phyloP scores from a whole-genome alignment of 352 stramenopile species.

The Plasmopara halstedii region DNA sequence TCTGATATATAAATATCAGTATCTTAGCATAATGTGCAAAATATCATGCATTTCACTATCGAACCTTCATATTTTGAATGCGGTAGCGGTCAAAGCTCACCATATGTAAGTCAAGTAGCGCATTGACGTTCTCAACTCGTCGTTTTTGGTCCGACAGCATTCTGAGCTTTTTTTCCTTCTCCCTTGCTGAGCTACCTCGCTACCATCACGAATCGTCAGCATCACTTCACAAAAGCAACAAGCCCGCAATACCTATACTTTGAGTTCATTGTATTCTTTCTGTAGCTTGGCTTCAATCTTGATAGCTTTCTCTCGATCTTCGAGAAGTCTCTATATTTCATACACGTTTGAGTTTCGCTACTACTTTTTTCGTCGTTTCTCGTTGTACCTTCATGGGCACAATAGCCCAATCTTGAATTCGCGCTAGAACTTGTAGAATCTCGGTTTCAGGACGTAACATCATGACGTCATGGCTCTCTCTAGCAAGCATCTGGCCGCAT shows the following conservation, averaged over 20 bases:
- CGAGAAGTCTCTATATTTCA: slow-evolving; percentile 44
- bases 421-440: slow-evolving; percentile 56
- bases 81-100: slow-evolving; percentile 67
- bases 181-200: slow-evolving; percentile 39
- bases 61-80: slow-evolving; percentile 72
- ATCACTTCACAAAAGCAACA: not conserved
- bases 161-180: slow-evolving; percentile 75
- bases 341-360: not conserved
- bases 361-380: not conserved
- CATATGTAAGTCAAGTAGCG: slow-evolving; percentile 65
- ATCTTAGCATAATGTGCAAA: not conserved
- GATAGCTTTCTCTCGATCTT: slow-evolving; percentile 73
- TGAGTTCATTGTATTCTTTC: slow-evolving; percentile 66
- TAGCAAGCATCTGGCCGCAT: slow-evolving; percentile 40
- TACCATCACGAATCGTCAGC: slow-evolving; percentile 10
- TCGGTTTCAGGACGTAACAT: slow-evolving; percentile 58
- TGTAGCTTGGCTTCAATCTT: slow-evolving; percentile 74
- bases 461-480: slow-evolving; percentile 71
- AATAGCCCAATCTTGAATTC: slow-evolving; percentile 80
- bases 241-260: slow-evolving; percentile 15
- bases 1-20: slow-evolving; percentile 22
- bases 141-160: slow-evolving; percentile 80
- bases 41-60: too few relatives aligned
- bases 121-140: slow-evolving; percentile 76
- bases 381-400: slow-evolving; percentile 63